Evolutionary conservation across 2,329 filamentous ascomycete genomes (phyloP).

Genomic region (Arthrobotrys sinensis): DNA sequence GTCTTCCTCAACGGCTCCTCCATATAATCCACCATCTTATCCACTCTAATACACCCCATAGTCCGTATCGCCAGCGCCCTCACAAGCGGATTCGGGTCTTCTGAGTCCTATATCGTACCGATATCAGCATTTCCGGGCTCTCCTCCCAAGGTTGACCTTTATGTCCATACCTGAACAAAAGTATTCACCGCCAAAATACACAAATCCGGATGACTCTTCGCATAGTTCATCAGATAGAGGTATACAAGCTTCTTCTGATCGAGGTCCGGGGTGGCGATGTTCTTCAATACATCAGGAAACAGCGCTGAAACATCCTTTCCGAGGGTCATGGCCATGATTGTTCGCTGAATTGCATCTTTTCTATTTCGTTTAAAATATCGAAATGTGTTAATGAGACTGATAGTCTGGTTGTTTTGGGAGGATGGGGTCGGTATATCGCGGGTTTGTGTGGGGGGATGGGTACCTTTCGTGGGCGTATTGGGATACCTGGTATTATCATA

Average conservation of each 20-base stretch:
- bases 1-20: constrained; percentile 97
- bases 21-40: constrained; percentile 99
- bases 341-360: constrained; percentile 99
- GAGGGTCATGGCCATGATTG: constrained; percentile 99
- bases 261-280: constrained; percentile 92
- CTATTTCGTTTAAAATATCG: constrained; percentile 68
- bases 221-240: constrained; percentile 99
- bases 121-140: constrained; percentile 8
- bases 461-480: constrained; percentile 98
- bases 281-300: constrained; percentile 98
- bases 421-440: not conserved
- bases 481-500: constrained; percentile 72
- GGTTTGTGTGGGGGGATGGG: constrained; percentile 29
- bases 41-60: constrained; percentile 98
- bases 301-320: constrained; percentile 98
- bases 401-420: not conserved
- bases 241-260: constrained; percentile 99
- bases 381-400: not conserved
- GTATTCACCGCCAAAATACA: constrained; percentile 99
- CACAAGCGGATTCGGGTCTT: constrained; percentile 97
- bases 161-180: constrained; percentile 79
- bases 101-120: constrained; percentile 76
- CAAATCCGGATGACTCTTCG: constrained; percentile 97
- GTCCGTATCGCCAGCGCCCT: constrained; percentile 95
- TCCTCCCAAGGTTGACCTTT: not conserved